Evolutionary conservation across 2,329 filamentous ascomycete genomes (phyloP).

Genomic region (Cladosporium velox): DNA sequence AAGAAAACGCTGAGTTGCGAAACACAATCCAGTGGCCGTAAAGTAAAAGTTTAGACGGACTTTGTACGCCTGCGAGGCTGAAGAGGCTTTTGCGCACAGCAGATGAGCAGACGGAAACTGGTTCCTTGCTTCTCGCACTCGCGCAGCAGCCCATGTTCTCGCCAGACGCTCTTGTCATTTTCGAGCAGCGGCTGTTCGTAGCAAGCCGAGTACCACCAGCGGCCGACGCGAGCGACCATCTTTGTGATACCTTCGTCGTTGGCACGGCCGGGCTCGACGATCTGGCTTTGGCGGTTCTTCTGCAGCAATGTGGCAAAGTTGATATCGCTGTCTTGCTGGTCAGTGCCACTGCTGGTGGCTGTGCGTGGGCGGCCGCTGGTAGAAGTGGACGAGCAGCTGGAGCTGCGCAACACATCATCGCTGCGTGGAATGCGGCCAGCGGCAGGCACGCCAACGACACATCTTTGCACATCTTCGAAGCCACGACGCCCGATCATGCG

Average conservation of each 20-base stretch:
- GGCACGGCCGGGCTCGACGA: conserved; percentile 35
- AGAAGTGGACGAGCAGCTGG: conserved; percentile 26
- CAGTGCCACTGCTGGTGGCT: conserved; percentile 18
- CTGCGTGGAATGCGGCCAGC: conserved; percentile 51
- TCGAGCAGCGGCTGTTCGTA: conserved; percentile 65
- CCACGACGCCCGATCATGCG: conserved; percentile 68
- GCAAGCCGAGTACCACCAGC: conserved; percentile 96
- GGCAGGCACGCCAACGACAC: conserved; percentile 75
- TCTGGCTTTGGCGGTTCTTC: conserved; percentile 48
- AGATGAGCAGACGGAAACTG: conserved; percentile 87
- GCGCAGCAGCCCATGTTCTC: conserved; percentile 69
- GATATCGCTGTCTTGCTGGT: conserved; percentile 22
- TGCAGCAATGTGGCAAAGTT: conserved; percentile 38
- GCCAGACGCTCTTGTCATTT: conserved; percentile 71
- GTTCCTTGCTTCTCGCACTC: conserved; percentile 88
- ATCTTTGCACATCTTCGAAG: conserved; percentile 72
- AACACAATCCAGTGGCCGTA: neutral
- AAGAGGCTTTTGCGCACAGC: conserved; percentile 79
- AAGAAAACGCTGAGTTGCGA: neutral
- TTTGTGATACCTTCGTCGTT: conserved; percentile 84
- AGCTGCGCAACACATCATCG: conserved; percentile 36
- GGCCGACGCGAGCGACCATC: conserved; percentile 86
- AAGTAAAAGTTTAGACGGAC: conserved; percentile 39
- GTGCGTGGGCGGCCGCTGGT: conserved; percentile 12
- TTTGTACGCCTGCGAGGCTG: conserved; percentile 50